Conservation (phyloP, 1,284 basidiomycete species). For the Retiboletus flavoniger region DNA sequence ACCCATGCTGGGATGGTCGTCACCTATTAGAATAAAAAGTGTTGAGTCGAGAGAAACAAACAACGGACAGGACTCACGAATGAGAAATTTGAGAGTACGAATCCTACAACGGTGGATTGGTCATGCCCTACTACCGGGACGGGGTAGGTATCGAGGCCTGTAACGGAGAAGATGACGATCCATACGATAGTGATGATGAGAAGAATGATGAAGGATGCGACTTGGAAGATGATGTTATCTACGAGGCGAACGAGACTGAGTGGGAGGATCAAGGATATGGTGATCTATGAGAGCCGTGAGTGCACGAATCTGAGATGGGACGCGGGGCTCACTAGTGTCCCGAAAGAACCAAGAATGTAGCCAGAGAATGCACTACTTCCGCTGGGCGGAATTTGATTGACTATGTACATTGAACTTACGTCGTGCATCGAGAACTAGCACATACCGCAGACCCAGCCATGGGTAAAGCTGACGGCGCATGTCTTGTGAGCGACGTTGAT, state of each 20-base stretch:
- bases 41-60: background rate
- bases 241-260: constrained; percentile 28
- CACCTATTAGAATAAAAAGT: constrained; percentile 10
- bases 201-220: constrained; percentile 24
- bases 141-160: constrained; percentile 8
- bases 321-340: constrained; percentile 18
- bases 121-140: constrained; percentile 15
- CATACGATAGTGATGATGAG: constrained; percentile 21
- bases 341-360: constrained; percentile 27
- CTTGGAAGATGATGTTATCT: constrained; percentile 27
- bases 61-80: constrained; percentile 14
- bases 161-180: constrained; percentile 19
- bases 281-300: constrained; percentile 20
- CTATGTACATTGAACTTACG: constrained; percentile 7
- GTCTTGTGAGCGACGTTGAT: constrained; percentile 28
- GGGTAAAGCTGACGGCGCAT: constrained; percentile 26
- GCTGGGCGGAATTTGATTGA: constrained; percentile 10
- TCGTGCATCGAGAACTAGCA: background rate
- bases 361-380: constrained; percentile 22
- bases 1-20: constrained; percentile 29
- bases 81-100: constrained; percentile 27
- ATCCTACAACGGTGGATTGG: constrained; percentile 23
- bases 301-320: background rate
- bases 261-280: constrained; percentile 19
- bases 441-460: constrained; percentile 26